phyloP scores from a whole-genome alignment of 257 asterid genomes.

The Solanum rostratum region DNA sequence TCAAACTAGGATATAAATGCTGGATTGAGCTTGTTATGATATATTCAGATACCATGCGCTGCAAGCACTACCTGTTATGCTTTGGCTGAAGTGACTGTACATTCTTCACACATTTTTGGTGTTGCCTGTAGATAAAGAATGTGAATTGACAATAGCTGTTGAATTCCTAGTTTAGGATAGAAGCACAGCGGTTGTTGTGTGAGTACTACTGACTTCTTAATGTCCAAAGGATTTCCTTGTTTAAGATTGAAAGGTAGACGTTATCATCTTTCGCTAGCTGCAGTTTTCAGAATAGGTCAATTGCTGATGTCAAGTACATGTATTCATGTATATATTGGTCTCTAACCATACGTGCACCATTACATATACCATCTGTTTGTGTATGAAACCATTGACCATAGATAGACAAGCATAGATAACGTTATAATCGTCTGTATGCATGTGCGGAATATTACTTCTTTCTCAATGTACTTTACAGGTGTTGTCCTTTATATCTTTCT shows the following conservation, averaged over 20 bases:
- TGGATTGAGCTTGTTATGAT: not conserved
- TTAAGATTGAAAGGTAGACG: not conserved
- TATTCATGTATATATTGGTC: not conserved
- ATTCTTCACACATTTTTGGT: not conserved
- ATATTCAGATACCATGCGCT: not conserved
- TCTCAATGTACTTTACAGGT: slow-evolving; percentile 36
- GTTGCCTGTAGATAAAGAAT: not conserved
- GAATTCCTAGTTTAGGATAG: not conserved
- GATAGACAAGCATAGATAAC: not conserved
- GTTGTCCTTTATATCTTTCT: slow-evolving; percentile 40
- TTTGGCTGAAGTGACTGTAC: not conserved
- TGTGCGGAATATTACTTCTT: not conserved
- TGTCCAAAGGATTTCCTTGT: not conserved
- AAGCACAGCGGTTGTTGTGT: not conserved
- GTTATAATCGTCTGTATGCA: not conserved
- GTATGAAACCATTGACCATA: not conserved
- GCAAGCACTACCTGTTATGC: not conserved
- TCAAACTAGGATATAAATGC: not conserved
- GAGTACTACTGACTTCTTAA: not conserved
- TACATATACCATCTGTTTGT: not conserved
- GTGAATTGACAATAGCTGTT: not conserved
- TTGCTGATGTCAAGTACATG: not conserved
- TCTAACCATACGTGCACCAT: not conserved
- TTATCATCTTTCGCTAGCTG: not conserved
- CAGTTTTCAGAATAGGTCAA: not conserved